Evolutionary conservation across 2,329 filamentous ascomycete species (phyloP), one percentile per base, ranked within the genome.

Genomic region (Arthrobotrys iridis): DNA sequence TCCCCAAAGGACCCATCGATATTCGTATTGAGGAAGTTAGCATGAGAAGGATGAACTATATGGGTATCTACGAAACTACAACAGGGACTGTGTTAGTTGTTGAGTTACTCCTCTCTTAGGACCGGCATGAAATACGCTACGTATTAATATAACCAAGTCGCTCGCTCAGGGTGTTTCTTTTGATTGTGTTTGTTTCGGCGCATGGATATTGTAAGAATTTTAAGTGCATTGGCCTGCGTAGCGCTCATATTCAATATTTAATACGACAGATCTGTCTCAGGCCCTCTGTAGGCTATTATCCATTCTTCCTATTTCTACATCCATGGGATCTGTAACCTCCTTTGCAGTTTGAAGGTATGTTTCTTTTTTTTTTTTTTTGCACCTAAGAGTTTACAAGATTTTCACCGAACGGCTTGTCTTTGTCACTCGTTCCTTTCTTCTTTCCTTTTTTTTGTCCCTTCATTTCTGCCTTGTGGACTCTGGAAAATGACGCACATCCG

Each of bases 21-120:
- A 64, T 75, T 35, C 63, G 71, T 28, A 68, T 68, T 20, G 71
- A 75, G 28, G 71, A 75, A 52, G 63, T 68, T 33, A 75, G 71
- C n/a, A 75, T 67, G 71, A 68, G 71, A n/a, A 41, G 71, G 33
- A 63, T 75, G 63, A 64, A 68, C 22, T 60, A 64, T 43, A 75
- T 75, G 71, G 71, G 71, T 15, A 35, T 75, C 26, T 75, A 75
- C 24, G 63, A 68, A 33, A 75, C 71, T 26, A 28, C 58, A 10
- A 68, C 71, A 24, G 71, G 63, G 5, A 75, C 71, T 4, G 71
- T 75, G 10, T 20, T 75, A 18, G 71, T 75, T 26, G 71, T 75
- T 37, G 71, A 75, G 33, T 59, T 75, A 37, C 22, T 59, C 18
- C 13, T 75, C 22, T 67, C 63, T 15, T 75, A 63, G 28, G 22